Evolutionary conservation across 2,329 filamentous ascomycete species (phyloP).

Genomic region (Aciculosporium take): DNA sequence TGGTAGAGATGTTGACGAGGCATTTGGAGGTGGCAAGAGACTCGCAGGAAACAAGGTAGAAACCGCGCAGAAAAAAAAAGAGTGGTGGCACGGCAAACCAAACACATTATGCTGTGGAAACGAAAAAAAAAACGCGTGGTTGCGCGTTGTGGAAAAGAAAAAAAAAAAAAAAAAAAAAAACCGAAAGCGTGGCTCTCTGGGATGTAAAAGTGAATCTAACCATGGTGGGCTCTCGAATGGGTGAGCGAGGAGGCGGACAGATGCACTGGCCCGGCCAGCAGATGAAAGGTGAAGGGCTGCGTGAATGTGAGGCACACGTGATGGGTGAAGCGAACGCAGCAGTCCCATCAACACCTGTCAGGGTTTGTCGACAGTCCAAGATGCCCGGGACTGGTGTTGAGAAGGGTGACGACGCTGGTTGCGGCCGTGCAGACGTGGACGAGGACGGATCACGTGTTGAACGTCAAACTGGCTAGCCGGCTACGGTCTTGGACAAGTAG

Average conservation of each 20-base stretch:
- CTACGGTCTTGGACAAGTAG: too few species aligned
- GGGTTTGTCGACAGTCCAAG: too few species aligned
- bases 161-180: too few species aligned
- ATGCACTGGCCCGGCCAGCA: not conserved
- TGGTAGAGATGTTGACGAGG: not conserved
- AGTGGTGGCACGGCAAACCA: not conserved
- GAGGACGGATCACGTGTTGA: too few species aligned
- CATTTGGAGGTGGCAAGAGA: conserved; percentile 15
- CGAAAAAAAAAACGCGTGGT: not conserved
- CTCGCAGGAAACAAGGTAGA: conserved; percentile 12
- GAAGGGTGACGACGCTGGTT: too few species aligned
- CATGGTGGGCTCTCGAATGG: not conserved
- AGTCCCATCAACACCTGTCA: too few species aligned
- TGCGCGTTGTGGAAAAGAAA: conserved; percentile 21
- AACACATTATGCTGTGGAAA: not conserved
- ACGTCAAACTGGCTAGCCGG: too few species aligned
- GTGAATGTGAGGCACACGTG: not conserved
- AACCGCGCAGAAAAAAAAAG: not conserved
- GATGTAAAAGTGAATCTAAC: not conserved
- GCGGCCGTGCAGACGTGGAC: too few species aligned
- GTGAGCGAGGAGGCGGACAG: not conserved
- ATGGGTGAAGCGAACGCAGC: too few species aligned
- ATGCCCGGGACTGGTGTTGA: too few species aligned
- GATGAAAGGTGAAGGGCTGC: too few species aligned
- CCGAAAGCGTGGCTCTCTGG: not conserved